Conservation (phyloP, 2,329 filamentous ascomycete genomes). For the Fusarium stilboides region DNA sequence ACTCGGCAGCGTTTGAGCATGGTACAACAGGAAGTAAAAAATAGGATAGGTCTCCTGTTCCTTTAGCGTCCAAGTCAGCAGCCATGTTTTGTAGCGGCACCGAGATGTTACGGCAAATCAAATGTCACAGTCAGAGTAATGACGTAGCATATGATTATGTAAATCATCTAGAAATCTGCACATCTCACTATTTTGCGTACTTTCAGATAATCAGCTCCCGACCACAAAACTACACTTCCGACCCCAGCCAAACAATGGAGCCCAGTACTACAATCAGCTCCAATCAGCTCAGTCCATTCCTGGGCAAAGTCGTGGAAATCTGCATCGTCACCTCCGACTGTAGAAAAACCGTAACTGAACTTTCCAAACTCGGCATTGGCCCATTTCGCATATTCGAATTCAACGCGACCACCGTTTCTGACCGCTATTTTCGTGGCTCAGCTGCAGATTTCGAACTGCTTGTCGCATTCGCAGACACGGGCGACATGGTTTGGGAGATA, state of each 20-base stretch:
- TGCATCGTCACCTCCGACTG: slow-evolving; percentile 4
- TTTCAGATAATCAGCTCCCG: too few relatives aligned
- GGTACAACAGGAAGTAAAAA: too few relatives aligned
- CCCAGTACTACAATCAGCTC: not conserved
- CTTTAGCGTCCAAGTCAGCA: too few relatives aligned
- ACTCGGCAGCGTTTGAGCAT: too few relatives aligned
- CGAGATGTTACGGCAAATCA: too few relatives aligned
- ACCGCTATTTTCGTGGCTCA: not conserved
- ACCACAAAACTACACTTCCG: too few relatives aligned
- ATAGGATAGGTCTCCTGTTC: too few relatives aligned
- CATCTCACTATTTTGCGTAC: too few relatives aligned
- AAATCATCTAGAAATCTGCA: too few relatives aligned
- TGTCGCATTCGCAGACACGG: not conserved
- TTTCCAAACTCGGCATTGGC: slow-evolving; percentile 1
- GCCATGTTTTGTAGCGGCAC: too few relatives aligned
- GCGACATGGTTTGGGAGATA: slow-evolving; percentile 2
- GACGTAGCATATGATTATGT: too few relatives aligned
- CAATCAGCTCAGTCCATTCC: not conserved
- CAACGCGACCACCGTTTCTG: not conserved
- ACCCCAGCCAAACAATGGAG: not conserved
- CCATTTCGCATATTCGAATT: not conserved
- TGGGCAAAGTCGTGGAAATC: slow-evolving; percentile 9
- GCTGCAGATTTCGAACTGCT: not conserved
- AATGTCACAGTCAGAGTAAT: too few relatives aligned
- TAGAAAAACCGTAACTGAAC: not conserved